These are phyloP conservation scores for Coniferiporia sulphurascens DNA, from an alignment of 1,284 basidiomycete genomes.

Conservation along the genomic window DNA sequence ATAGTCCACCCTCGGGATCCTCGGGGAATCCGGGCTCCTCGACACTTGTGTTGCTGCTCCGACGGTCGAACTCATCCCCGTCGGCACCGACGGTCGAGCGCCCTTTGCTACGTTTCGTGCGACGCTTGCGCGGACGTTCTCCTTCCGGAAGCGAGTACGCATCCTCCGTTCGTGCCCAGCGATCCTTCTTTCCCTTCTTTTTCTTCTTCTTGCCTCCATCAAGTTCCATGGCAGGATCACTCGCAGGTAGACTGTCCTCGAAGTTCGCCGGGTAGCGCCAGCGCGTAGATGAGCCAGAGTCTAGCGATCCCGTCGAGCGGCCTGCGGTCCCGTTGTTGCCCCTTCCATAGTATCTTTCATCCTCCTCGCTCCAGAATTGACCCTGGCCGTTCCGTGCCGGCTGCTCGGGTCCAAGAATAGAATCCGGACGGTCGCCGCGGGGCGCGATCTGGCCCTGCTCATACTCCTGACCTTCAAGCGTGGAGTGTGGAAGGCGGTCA, in stretches of 20 bases:
- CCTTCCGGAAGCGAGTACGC: slow-evolving; percentile 58
- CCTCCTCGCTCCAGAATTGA: slow-evolving; percentile 60
- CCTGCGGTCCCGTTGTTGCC: slow-evolving; percentile 30
- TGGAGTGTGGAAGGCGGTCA: slow-evolving; percentile 72
- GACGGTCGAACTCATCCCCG: slow-evolving; percentile 40
- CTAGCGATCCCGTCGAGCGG: slow-evolving; percentile 25
- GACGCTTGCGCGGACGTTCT: slow-evolving; percentile 40
- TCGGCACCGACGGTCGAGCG: slow-evolving; percentile 35
- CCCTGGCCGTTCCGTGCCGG: slow-evolving; percentile 30
- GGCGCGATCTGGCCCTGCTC: slow-evolving; percentile 69
- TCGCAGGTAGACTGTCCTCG: slow-evolving; percentile 50
- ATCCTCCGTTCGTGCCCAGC: slow-evolving; percentile 80
- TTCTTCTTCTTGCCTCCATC: slow-evolving; percentile 38
- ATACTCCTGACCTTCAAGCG: slow-evolving; percentile 64
- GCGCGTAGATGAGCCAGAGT: slow-evolving; percentile 37
- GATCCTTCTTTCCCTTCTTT: slow-evolving; percentile 75
- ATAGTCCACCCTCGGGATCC: slow-evolving; percentile 62
- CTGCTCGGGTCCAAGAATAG: slow-evolving; percentile 33
- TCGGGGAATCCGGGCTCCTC: slow-evolving; percentile 55
- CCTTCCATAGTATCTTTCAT: slow-evolving; percentile 65
- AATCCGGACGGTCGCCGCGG: slow-evolving; percentile 42
- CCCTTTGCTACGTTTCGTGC: slow-evolving; percentile 50
- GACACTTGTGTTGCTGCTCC: slow-evolving; percentile 25
- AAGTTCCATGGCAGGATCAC: slow-evolving; percentile 26
- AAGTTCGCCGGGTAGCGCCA: slow-evolving; percentile 85